These are phyloP conservation scores for Colletotrichum lupini DNA, from an alignment of 2,329 filamentous ascomycete genomes.

Conservation along the genomic window DNA sequence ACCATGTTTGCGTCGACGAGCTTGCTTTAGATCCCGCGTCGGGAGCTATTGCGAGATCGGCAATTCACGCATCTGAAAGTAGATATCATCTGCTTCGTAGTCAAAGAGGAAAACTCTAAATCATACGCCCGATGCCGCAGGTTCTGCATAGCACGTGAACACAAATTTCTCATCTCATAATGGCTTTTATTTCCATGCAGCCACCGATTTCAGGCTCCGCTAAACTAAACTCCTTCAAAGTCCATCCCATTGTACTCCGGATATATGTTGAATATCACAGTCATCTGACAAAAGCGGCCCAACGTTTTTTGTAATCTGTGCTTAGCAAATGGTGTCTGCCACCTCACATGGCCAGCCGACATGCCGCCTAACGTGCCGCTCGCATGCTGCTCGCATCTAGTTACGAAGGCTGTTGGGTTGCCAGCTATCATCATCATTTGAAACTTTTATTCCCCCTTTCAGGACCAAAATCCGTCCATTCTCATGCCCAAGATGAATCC, in stretches of 20 bases:
- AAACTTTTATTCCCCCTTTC: slow-evolving; percentile 9
- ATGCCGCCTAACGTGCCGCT: not conserved
- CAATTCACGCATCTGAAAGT: not conserved
- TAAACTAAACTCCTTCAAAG: not conserved
- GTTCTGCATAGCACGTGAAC: not conserved
- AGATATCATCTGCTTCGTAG: not conserved
- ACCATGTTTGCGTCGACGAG: not conserved
- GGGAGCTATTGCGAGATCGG: not conserved
- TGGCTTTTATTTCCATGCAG: slow-evolving; percentile 1
- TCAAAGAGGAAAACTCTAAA: not conserved
- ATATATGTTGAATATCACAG: slow-evolving; percentile 35
- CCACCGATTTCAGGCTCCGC: slow-evolving; percentile 1
- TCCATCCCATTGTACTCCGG: slow-evolving; percentile 27
- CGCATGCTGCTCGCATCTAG: not conserved
- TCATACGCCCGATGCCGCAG: not conserved
- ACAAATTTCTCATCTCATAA: not conserved
- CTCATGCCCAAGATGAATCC: slow-evolving; percentile 21
- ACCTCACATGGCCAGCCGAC: not conserved
- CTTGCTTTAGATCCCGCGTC: not conserved
- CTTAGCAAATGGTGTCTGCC: not conserved
- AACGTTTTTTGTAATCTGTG: not conserved
- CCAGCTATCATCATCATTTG: not conserved
- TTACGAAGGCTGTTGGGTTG: not conserved
- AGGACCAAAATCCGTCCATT: slow-evolving; percentile 14
- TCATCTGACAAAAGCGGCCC: not conserved